These are phyloP conservation scores for Kazachstania psychrophila DNA, from an alignment of 805 yeast species.

Conservation along the genomic window DNA sequence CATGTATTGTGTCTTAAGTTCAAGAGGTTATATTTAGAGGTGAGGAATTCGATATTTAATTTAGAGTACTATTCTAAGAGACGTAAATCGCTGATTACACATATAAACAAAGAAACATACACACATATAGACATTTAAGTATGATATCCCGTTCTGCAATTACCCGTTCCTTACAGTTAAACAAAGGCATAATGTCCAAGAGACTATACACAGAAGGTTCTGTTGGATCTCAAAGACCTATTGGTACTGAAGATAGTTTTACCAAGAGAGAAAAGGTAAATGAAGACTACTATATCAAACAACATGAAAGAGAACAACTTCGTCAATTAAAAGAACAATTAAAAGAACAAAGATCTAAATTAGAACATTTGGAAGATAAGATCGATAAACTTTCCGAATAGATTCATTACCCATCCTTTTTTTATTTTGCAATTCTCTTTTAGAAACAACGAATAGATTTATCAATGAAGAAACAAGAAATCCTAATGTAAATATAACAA, in stretches of 20 bases:
- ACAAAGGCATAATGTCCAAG: constrained; percentile 1
- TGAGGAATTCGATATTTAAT: too few relatives aligned
- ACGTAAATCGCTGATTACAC: neutral
- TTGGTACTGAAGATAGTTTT: constrained; percentile 46
- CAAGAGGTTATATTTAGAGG: neutral
- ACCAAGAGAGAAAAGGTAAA: constrained; percentile 86
- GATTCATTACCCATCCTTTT: too few relatives aligned
- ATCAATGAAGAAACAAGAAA: neutral
- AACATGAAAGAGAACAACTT: constrained; percentile 85
- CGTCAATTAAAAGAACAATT: constrained; percentile 66
- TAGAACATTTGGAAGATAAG: constrained; percentile 43
- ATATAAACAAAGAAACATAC: neutral
- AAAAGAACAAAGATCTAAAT: constrained; percentile 61
- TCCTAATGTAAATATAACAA: neutral
- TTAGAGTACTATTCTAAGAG: too few relatives aligned
- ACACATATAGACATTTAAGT: neutral
- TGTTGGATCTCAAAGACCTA: constrained; percentile 47
- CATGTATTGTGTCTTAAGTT: neutral
- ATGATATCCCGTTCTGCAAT: constrained; percentile 24
- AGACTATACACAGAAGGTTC: constrained; percentile 46
- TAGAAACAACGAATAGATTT: too few relatives aligned
- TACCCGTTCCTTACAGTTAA: constrained; percentile 20
- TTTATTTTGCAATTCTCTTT: too few relatives aligned
- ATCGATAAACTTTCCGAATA: constrained; percentile 24
- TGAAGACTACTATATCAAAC: constrained; percentile 76